Conservation (phyloP, 768 basidiomycete species). For the Melanogaster broomeanus region DNA sequence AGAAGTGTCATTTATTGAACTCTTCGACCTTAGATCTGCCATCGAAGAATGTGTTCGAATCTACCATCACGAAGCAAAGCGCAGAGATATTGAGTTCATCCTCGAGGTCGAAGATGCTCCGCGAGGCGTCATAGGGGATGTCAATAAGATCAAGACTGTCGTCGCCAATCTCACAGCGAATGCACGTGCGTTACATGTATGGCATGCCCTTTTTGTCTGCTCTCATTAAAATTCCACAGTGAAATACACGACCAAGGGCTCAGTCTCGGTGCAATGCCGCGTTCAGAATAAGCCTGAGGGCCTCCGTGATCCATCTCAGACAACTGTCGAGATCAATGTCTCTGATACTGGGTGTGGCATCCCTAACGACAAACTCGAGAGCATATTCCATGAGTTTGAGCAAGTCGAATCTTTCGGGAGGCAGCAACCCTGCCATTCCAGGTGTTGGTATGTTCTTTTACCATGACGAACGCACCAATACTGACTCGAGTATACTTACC, state of each 20-base stretch:
- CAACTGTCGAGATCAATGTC: slow-evolving; percentile 69
- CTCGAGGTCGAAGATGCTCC: slow-evolving; percentile 58
- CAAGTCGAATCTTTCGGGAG: slow-evolving; percentile 61
- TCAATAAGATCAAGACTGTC: slow-evolving; percentile 72
- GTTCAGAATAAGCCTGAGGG: slow-evolving; percentile 53
- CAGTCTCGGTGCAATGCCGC: slow-evolving; percentile 59
- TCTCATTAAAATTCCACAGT: slow-evolving; percentile 39
- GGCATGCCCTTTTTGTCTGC: background rate
- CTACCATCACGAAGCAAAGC: slow-evolving; percentile 65
- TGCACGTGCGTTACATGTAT: slow-evolving; percentile 47
- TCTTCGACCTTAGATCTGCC: slow-evolving; percentile 62
- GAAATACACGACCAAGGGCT: slow-evolving; percentile 68
- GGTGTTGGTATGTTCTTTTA: slow-evolving; percentile 48
- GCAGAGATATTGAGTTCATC: slow-evolving; percentile 59
- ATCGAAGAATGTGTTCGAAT: slow-evolving; percentile 64
- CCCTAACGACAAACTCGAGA: slow-evolving; percentile 60
- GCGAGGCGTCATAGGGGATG: slow-evolving; percentile 66
- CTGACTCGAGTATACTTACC: too few species aligned
- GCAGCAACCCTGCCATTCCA: slow-evolving; percentile 35
- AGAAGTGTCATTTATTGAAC: slow-evolving; percentile 74
- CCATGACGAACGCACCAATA: too few species aligned
- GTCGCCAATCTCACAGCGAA: slow-evolving; percentile 80
- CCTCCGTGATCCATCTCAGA: slow-evolving; percentile 43
- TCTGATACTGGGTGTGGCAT: slow-evolving; percentile 79
- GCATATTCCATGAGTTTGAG: slow-evolving; percentile 80